Evolutionary conservation across 768 basidiomycete species (phyloP).

Genomic region (Leccinum obscurum): DNA sequence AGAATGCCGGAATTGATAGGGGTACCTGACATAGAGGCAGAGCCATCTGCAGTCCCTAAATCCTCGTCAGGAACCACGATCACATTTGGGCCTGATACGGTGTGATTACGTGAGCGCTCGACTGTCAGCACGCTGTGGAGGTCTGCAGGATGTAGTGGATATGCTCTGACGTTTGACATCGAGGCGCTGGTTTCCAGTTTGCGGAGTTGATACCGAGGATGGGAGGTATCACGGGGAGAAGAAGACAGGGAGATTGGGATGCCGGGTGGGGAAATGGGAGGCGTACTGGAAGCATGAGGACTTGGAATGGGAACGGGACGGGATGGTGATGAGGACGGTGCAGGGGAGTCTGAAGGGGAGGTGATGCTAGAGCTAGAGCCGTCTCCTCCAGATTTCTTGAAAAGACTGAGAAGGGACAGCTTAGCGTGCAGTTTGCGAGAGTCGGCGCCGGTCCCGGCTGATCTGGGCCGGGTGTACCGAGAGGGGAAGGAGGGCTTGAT

Average conservation of each 20-base stretch:
- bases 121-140: conserved; percentile 45
- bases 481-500: conserved; percentile 30
- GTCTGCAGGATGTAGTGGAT: conserved; percentile 47
- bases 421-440: conserved; percentile 62
- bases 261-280: conserved; percentile 33
- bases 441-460: conserved; percentile 70
- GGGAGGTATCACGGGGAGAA: conserved; percentile 31
- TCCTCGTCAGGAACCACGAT: conserved; percentile 26
- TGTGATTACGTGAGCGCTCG: conserved; percentile 35
- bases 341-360: conserved; percentile 31
- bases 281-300: conserved; percentile 18
- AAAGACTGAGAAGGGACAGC: conserved; percentile 71
- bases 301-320: conserved; percentile 26
- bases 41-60: conserved; percentile 21
- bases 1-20: conserved; percentile 38
- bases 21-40: conserved; percentile 26
- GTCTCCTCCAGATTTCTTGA: conserved; percentile 57
- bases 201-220: conserved; percentile 19
- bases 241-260: conserved; percentile 26
- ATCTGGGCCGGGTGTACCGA: conserved; percentile 60
- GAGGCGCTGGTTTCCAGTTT: conserved; percentile 26
- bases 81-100: conserved; percentile 35
- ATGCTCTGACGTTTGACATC: conserved; percentile 21
- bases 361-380: conserved; percentile 37
- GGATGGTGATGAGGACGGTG: conserved; percentile 27